phyloP scores from a whole-genome alignment of 192 early-diverging fungal species.

The Gigaspora rosea region DNA sequence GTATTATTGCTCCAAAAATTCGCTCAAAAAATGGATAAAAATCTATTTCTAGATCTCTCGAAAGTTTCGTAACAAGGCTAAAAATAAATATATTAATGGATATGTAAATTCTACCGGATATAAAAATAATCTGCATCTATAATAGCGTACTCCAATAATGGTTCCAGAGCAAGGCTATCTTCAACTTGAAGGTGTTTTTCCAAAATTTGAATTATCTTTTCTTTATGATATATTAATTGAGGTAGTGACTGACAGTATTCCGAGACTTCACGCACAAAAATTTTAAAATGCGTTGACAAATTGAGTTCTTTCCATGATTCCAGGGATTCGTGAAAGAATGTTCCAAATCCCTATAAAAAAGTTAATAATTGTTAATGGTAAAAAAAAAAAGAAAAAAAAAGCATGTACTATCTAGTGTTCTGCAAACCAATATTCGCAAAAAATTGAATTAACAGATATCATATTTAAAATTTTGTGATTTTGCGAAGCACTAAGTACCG shows the following conservation, averaged over 20 bases:
- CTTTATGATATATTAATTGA: slow-evolving; percentile 91
- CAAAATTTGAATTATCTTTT: slow-evolving; percentile 66
- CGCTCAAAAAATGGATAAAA: slow-evolving; percentile 75
- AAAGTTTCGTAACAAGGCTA: slow-evolving; percentile 77
- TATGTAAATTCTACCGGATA: not conserved
- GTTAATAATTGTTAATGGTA: slow-evolving; percentile 5
- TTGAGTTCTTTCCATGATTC: slow-evolving; percentile 89
- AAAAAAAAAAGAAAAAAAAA: not conserved
- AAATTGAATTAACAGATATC: not conserved
- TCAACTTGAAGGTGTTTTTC: slow-evolving; percentile 64
- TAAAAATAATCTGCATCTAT: not conserved
- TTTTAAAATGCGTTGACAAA: slow-evolving; percentile 77
- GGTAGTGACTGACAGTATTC: slow-evolving; percentile 72
- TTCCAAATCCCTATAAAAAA: slow-evolving; percentile 54
- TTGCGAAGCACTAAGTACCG: too few species aligned
- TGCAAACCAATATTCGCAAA: not conserved
- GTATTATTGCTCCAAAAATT: slow-evolving; percentile 67
- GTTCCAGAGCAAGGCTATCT: slow-evolving; percentile 73
- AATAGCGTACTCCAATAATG: slow-evolving; percentile 70
- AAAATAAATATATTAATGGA: slow-evolving; percentile 15
- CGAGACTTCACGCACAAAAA: slow-evolving; percentile 68
- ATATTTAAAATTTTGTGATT: not conserved
- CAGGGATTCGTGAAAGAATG: slow-evolving; percentile 85
- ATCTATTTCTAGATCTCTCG: slow-evolving; percentile 91
- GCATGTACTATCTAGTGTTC: too few species aligned